These are phyloP conservation scores for Exophiala spinifera DNA, from an alignment of 2,329 filamentous ascomycete genomes.

Conservation along the genomic window DNA sequence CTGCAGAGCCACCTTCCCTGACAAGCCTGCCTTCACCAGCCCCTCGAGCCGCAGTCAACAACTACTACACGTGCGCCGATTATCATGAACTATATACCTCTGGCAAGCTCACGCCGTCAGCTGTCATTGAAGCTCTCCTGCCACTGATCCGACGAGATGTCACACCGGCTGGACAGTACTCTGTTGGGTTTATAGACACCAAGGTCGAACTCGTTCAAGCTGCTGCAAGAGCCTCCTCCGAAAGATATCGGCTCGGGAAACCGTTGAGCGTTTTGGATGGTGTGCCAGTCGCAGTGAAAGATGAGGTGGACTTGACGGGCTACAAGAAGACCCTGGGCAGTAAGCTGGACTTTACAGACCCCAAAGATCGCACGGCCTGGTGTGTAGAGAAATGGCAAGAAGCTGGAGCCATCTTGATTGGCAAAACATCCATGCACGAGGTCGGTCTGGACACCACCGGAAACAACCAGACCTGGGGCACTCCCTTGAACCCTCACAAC, in stretches of 20 bases:
- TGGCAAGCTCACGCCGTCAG: constrained; percentile 66
- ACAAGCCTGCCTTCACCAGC: constrained; percentile 32
- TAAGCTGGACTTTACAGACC: constrained; percentile 54
- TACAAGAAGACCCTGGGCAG: constrained; percentile 67
- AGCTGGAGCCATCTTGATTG: constrained; percentile 70
- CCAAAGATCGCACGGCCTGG: constrained; percentile 58
- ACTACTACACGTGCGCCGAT: constrained; percentile 69
- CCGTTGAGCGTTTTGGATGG: constrained; percentile 72
- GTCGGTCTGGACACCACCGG: constrained; percentile 78
- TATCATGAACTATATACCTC: constrained; percentile 73
- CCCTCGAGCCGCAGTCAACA: constrained; percentile 38
- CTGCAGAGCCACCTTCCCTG: constrained; percentile 5
- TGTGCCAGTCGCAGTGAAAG: constrained; percentile 79
- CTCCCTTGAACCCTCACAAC: constrained; percentile 76
- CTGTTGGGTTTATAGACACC: constrained; percentile 69
- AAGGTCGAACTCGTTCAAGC: constrained; percentile 61
- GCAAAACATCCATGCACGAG: constrained; percentile 78
- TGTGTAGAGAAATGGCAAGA: constrained; percentile 69
- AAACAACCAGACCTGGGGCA: constrained; percentile 72
- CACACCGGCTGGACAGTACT: constrained; percentile 57
- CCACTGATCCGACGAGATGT: constrained; percentile 64
- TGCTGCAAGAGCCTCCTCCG: constrained; percentile 70
- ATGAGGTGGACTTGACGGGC: constrained; percentile 70
- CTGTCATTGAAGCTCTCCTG: constrained; percentile 68
- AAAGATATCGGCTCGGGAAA: constrained; percentile 65